A percentile compares a stretch with the other conserved stretches of the same genome.
Evolutionary conservation across 257 asterid species (phyloP).

Genomic region (Marsdenia floribunda): DNA sequence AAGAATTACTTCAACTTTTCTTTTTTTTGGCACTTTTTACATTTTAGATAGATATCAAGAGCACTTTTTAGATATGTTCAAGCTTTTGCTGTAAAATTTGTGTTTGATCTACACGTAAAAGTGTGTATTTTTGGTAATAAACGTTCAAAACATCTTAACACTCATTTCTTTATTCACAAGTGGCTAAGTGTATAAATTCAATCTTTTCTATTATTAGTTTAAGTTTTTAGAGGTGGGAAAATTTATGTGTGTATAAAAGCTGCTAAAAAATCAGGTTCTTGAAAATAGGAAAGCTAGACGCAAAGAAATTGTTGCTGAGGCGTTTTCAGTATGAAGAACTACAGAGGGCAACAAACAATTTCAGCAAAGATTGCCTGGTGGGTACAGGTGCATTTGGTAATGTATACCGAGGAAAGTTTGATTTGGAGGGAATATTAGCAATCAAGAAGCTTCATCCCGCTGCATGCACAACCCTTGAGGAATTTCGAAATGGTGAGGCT

Average conservation of each 20-base stretch:
- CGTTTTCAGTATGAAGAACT: slow-evolving; percentile 46
- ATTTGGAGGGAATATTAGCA: slow-evolving; percentile 39
- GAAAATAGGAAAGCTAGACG: slow-evolving; percentile 36
- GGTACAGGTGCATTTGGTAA: slow-evolving; percentile 73
- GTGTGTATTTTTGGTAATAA: too few species aligned
- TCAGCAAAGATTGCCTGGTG: slow-evolving; percentile 47
- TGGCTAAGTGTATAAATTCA: too few species aligned
- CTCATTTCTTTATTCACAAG: too few species aligned
- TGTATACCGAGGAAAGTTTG: slow-evolving; percentile 58
- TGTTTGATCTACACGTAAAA: too few species aligned
- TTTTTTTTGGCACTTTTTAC: neutral
- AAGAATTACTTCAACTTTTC: neutral
- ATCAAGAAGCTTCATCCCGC: slow-evolving; percentile 58
- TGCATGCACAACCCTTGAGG: slow-evolving; percentile 50
- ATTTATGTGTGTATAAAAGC: neutral
- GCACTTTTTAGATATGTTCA: too few species aligned
- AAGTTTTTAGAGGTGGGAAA: too few species aligned
- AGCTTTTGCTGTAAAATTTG: too few species aligned
- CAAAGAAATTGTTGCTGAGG: slow-evolving; percentile 38
- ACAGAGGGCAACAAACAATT: slow-evolving; percentile 59
- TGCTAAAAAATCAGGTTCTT: neutral
- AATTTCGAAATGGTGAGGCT: slow-evolving; percentile 59
- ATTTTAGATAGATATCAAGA: too few species aligned
- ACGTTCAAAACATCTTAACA: too few species aligned
- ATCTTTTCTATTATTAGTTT: too few species aligned